Evolutionary conservation across 2,329 filamentous ascomycete genomes (phyloP).

Genomic region (Penicillium brasilianum): DNA sequence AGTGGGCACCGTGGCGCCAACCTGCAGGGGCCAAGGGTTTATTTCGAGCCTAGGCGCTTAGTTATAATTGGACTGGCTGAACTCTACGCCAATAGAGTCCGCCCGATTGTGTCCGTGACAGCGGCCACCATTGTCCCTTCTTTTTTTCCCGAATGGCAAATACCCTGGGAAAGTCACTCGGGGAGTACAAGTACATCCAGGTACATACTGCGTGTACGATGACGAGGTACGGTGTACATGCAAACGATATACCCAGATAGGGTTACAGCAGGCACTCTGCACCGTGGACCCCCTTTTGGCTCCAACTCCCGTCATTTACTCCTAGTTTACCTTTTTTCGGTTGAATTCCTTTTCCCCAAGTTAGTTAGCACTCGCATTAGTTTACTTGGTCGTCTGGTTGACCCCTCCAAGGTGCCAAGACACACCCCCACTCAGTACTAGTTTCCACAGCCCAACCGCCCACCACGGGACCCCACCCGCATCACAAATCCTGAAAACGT

Average conservation of each 20-base stretch:
- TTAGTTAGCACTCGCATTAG: not conserved
- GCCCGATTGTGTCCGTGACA: not conserved
- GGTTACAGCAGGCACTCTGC: slow-evolving; percentile 1
- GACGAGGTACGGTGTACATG: not conserved
- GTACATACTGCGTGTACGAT: not conserved
- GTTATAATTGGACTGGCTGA: slow-evolving; percentile 4
- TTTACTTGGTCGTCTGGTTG: not conserved
- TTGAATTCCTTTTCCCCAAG: not conserved
- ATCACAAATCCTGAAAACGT: slow-evolving; percentile 5
- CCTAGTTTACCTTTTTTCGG: not conserved
- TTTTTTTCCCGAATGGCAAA: too few relatives aligned
- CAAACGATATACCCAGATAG: not conserved
- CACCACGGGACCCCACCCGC: slow-evolving; percentile 1
- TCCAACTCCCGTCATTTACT: not conserved
- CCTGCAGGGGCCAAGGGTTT: slow-evolving; percentile 23
- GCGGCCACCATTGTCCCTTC: not conserved
- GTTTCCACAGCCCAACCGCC: too few relatives aligned
- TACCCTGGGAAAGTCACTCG: too few relatives aligned
- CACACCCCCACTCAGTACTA: not conserved
- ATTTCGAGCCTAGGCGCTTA: slow-evolving; percentile 1
- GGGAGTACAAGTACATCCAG: not conserved
- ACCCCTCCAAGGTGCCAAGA: not conserved
- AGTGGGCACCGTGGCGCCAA: slow-evolving; percentile 15
- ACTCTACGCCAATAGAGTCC: not conserved
- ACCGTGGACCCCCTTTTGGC: not conserved